phyloP scores from a whole-genome alignment of 257 asterid genomes.

The Solanum raphanifolium region DNA sequence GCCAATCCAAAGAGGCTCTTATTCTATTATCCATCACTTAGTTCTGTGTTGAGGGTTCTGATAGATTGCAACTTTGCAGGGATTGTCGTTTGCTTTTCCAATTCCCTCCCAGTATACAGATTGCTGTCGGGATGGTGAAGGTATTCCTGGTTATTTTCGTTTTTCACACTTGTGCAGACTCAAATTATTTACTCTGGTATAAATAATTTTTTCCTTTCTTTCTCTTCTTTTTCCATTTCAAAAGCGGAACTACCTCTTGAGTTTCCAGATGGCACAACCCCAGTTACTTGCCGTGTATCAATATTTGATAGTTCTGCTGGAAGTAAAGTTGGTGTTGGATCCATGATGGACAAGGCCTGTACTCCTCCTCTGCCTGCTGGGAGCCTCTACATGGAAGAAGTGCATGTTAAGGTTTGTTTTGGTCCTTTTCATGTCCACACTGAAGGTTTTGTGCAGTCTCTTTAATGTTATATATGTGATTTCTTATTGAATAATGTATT shows the following conservation, averaged over 20 bases:
- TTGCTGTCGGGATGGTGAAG: slow-evolving; percentile 48
- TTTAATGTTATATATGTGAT: neutral
- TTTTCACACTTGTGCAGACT: neutral
- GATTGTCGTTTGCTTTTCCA: slow-evolving; percentile 77
- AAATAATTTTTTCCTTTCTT: neutral
- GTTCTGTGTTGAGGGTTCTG: neutral
- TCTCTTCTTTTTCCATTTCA: neutral
- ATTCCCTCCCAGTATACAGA: slow-evolving; percentile 67
- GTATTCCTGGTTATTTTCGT: slow-evolving; percentile 6
- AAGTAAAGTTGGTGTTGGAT: slow-evolving; percentile 65
- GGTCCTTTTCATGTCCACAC: neutral
- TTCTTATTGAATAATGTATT: neutral
- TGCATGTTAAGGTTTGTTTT: slow-evolving; percentile 54
- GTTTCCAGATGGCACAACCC: slow-evolving; percentile 90
- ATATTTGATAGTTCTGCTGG: slow-evolving; percentile 59
- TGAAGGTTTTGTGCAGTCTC: neutral
- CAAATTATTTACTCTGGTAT: neutral
- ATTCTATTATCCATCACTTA: neutral
- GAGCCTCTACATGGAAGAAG: slow-evolving; percentile 86
- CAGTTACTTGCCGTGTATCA: slow-evolving; percentile 74
- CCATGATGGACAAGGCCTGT: slow-evolving; percentile 58
- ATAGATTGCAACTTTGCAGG: slow-evolving; percentile 35
- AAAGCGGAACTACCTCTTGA: slow-evolving; percentile 77
- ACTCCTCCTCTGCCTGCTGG: slow-evolving; percentile 71
- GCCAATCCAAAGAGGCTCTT: neutral